Conservation (phyloP, 805 yeast species). For the Starmerella etchellsii region DNA sequence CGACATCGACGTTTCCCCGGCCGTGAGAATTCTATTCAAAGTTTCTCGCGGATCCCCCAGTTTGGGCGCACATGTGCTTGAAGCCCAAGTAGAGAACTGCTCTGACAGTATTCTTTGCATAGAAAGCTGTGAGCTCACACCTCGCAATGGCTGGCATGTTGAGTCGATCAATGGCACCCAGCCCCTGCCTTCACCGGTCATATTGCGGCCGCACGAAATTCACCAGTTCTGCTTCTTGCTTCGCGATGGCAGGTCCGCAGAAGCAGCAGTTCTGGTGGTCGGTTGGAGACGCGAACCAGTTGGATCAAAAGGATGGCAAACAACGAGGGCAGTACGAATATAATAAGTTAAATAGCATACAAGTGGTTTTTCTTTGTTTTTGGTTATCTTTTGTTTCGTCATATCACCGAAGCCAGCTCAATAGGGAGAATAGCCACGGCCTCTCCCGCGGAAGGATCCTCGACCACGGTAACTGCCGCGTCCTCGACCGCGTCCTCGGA, state of each 20-base stretch:
- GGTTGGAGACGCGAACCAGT: conserved; percentile 29
- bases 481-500: conserved; percentile 26
- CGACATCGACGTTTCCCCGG: conserved; percentile 25
- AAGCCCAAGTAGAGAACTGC: conserved; percentile 28
- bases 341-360: neutral
- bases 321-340: conserved; percentile 15
- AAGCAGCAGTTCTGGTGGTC: conserved; percentile 19
- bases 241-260: conserved; percentile 12
- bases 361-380: too few species aligned
- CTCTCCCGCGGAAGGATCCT: conserved; percentile 14
- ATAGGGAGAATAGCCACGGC: conserved; percentile 35
- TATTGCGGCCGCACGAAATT: conserved; percentile 24
- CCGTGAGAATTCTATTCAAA: conserved; percentile 24
- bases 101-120: conserved; percentile 22
- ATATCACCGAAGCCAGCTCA: too few species aligned
- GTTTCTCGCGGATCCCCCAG: conserved; percentile 15
- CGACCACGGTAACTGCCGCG: conserved; percentile 28
- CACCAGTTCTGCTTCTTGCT: conserved; percentile 23
- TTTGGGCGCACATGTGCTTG: conserved; percentile 17
- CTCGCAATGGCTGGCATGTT: conserved; percentile 20
- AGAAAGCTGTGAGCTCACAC: conserved; percentile 23
- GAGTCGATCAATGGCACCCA: conserved; percentile 7
- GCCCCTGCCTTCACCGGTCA: conserved; percentile 3
- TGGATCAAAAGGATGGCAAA: conserved; percentile 27
- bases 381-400: too few species aligned